Percentiles rank a stretch among this genome's conserved stretches.
These are phyloP conservation scores for Diaporthe vexans DNA, from an alignment of 2,329 filamentous ascomycete genomes.

Conservation along the genomic window DNA sequence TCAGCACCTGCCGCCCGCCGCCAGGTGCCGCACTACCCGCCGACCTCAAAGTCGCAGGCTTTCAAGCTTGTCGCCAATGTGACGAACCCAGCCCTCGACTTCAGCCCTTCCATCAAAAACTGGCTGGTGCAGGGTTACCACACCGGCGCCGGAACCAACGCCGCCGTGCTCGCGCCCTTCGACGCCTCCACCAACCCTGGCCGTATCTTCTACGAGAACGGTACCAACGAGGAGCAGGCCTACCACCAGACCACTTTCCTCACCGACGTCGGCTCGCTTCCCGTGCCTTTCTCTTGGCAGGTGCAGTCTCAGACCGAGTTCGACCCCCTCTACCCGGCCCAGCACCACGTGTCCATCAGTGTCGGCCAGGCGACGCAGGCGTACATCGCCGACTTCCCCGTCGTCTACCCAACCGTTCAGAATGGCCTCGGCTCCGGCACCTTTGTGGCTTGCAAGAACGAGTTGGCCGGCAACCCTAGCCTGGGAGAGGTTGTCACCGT, in stretches of 20 bases:
- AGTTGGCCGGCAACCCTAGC: not conserved
- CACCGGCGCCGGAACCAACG: constrained; percentile 10
- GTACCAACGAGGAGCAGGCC: not conserved
- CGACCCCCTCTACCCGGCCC: not conserved
- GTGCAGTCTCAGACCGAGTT: constrained; percentile 5
- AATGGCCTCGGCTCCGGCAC: not conserved
- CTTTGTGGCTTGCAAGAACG: constrained; percentile 3
- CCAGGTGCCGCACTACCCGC: not conserved
- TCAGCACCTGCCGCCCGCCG: not conserved
- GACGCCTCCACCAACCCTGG: constrained; percentile 8
- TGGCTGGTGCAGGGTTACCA: constrained; percentile 17
- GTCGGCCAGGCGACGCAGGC: not conserved
- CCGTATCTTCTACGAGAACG: constrained; percentile 4
- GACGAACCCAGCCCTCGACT: not conserved
- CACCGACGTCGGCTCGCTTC: not conserved
- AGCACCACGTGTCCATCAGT: constrained; percentile 5
- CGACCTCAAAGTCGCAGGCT: not conserved
- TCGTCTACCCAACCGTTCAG: constrained; percentile 17
- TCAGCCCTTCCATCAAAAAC: not conserved
- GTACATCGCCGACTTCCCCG: not conserved
- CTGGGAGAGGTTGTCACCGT: not conserved
- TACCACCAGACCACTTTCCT: not conserved
- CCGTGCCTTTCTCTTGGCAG: constrained; percentile 1
- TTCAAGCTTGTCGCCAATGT: constrained; percentile 14
- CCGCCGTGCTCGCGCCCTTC: constrained; percentile 4